These are phyloP conservation scores for Erythrophleum ivorense DNA, from an alignment of 331 rosid genomes.

Conservation along the genomic window DNA sequence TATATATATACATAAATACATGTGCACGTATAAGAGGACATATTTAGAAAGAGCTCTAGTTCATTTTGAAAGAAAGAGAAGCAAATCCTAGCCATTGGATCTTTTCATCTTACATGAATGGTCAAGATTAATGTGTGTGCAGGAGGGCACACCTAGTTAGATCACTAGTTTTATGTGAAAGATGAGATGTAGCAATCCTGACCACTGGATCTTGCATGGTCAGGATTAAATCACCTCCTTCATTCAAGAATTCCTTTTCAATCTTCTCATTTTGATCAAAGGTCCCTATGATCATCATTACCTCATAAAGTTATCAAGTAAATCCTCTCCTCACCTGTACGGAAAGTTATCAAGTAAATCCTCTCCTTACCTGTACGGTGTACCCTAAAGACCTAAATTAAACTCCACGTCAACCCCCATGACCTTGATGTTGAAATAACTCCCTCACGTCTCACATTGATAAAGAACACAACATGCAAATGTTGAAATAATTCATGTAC, in stretches of 20 bases:
- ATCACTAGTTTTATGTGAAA: neutral
- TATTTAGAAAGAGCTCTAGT: neutral
- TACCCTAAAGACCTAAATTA: neutral
- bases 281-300: neutral
- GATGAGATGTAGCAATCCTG: neutral
- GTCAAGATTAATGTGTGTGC: neutral
- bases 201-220: neutral
- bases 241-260: neutral
- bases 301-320: neutral
- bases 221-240: neutral
- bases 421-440: neutral
- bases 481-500: neutral
- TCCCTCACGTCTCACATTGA: neutral
- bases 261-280: neutral
- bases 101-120: neutral
- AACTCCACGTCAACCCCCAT: neutral
- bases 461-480: neutral
- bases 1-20: neutral
- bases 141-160: neutral
- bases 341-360: too few species aligned
- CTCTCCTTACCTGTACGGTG: too few species aligned
- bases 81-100: neutral
- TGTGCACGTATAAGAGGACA: neutral
- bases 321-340: neutral
- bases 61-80: neutral